These are phyloP conservation scores for Chrysopogon serrulatus DNA, from an alignment of 176 grass and related monocot genomes.

Conservation along the genomic window DNA sequence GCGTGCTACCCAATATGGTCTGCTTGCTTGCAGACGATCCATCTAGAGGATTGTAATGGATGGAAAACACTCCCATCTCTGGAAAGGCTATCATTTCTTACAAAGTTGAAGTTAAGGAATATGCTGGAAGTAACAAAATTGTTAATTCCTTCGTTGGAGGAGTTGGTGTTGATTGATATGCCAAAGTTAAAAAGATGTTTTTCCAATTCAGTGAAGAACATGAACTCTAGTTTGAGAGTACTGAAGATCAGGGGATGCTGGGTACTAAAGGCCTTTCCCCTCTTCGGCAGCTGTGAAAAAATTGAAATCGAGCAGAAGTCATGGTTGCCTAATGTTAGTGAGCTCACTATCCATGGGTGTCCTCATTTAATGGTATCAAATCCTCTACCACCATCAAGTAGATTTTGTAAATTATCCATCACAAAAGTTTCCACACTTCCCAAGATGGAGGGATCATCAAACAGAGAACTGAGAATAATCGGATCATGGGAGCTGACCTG, in stretches of 20 bases:
- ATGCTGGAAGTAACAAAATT: conserved; percentile 8
- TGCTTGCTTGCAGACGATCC: not conserved
- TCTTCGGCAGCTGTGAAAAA: not conserved
- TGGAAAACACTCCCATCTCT: conserved; percentile 11
- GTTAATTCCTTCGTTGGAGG: conserved; percentile 8
- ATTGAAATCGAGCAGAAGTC: not conserved
- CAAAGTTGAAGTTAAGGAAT: not conserved
- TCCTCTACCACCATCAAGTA: not conserved
- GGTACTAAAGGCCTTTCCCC: not conserved
- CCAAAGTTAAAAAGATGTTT: conserved; percentile 28
- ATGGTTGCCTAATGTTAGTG: conserved; percentile 3
- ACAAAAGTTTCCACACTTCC: not conserved
- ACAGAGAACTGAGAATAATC: too few relatives aligned
- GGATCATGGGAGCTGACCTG: too few relatives aligned
- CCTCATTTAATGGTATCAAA: not conserved
- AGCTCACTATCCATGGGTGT: conserved; percentile 7
- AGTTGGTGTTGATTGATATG: not conserved
- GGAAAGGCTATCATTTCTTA: conserved; percentile 12
- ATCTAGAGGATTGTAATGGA: conserved; percentile 11
- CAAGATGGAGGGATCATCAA: not conserved
- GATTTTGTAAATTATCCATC: not conserved
- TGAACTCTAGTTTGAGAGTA: not conserved
- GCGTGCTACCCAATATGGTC: conserved; percentile 15
- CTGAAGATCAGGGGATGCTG: not conserved
- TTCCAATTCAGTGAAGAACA: not conserved